Percentiles rank a stretch among this genome's conserved stretches.
These are phyloP conservation scores for Colletotrichum euphorbiae DNA, from an alignment of 2,329 filamentous ascomycete genomes.

Conservation along the genomic window DNA sequence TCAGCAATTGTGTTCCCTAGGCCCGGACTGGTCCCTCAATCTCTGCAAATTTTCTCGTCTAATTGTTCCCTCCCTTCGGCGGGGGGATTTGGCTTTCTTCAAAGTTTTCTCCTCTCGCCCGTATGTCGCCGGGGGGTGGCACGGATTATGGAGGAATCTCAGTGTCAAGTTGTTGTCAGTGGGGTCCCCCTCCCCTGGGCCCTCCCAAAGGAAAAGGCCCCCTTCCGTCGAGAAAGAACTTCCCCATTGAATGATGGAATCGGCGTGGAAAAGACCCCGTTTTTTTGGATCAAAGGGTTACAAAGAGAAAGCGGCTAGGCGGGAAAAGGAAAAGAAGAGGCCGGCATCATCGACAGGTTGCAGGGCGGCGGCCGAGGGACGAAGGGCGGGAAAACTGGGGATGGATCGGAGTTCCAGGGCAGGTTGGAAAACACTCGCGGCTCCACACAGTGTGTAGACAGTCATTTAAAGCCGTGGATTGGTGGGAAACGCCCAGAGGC, in stretches of 20 bases:
- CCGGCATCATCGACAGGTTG: slow-evolving; percentile 20
- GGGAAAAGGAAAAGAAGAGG: neutral
- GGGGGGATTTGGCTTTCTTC: slow-evolving; percentile 38
- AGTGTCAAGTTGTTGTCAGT: slow-evolving; percentile 28
- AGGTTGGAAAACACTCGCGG: neutral
- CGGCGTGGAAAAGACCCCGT: too few species aligned
- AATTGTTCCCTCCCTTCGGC: neutral
- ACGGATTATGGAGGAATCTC: slow-evolving; percentile 33
- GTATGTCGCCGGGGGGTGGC: slow-evolving; percentile 21
- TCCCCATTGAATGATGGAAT: slow-evolving; percentile 2
- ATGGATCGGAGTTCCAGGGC: slow-evolving; percentile 30
- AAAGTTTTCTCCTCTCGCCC: slow-evolving; percentile 39
- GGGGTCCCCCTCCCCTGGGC: neutral
- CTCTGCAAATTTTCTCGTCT: slow-evolving; percentile 17
- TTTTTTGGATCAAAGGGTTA: too few species aligned
- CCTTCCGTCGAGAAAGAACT: neutral
- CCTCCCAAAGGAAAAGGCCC: neutral
- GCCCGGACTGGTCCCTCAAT: slow-evolving; percentile 7
- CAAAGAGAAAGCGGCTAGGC: slow-evolving; percentile 12
- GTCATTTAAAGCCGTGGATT: neutral
- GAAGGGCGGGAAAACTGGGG: slow-evolving; percentile 30
- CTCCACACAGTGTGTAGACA: slow-evolving; percentile 13
- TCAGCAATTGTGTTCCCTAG: slow-evolving; percentile 6
- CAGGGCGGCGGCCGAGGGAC: neutral
- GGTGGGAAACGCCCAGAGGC: slow-evolving; percentile 6